Percentiles rank a stretch among this genome's conserved stretches.
These are phyloP conservation scores for Manihot esculenta DNA, from an alignment of 441 rosid species.

Conservation along the genomic window DNA sequence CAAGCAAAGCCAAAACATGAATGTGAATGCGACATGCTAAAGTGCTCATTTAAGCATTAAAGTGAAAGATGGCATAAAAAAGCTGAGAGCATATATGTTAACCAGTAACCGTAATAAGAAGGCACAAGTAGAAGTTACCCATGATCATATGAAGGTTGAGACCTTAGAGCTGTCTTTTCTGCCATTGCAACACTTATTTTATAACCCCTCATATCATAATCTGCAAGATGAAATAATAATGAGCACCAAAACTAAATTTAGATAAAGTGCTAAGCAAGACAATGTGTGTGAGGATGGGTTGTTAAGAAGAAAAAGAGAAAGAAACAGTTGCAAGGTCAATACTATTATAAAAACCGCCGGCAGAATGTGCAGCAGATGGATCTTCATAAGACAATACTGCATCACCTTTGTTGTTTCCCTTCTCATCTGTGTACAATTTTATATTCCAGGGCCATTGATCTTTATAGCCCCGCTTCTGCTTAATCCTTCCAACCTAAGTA, in stretches of 20 bases:
- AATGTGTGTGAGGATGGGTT: background rate
- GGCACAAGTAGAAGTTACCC: conserved; percentile 42
- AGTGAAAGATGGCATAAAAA: background rate
- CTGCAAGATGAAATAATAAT: conserved; percentile 34
- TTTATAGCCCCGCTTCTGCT: conserved; percentile 95
- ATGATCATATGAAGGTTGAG: conserved; percentile 46
- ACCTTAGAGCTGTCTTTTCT: conserved; percentile 77
- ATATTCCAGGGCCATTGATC: conserved; percentile 99
- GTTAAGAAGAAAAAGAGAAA: background rate
- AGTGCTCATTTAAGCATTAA: background rate
- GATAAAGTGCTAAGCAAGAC: background rate
- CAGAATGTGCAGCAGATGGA: conserved; percentile 92
- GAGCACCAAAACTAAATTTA: background rate
- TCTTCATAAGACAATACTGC: conserved; percentile 90
- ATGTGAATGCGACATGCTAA: background rate
- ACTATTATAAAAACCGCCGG: conserved; percentile 88
- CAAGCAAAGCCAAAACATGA: background rate
- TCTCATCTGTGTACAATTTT: conserved; percentile 88
- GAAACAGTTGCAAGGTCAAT: conserved; percentile 17
- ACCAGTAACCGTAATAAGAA: background rate
- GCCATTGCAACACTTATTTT: conserved; percentile 89
- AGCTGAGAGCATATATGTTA: conserved; percentile 12
- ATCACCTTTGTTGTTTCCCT: conserved; percentile 89
- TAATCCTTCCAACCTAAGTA: conserved; percentile 85
- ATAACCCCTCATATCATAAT: conserved; percentile 75